A percentile compares a stretch with the other conserved stretches of the same genome.
These are phyloP conservation scores for Claviceps sp. DNA, from an alignment of 2,329 filamentous ascomycete species.

Conservation along the genomic window DNA sequence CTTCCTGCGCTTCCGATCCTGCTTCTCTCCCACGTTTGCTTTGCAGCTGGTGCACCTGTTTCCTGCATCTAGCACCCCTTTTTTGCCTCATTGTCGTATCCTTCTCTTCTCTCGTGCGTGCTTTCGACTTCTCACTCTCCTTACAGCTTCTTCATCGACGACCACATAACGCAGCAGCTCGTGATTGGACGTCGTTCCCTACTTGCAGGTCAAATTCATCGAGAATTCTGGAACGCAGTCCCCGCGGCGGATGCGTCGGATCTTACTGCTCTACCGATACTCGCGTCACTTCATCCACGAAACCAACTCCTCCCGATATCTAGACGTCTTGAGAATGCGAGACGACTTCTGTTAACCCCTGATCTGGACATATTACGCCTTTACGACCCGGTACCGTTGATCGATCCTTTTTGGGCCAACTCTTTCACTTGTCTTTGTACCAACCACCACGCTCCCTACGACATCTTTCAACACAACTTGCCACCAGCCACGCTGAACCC, in stretches of 20 bases:
- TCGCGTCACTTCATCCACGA: neutral
- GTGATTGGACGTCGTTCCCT: neutral
- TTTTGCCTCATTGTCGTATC: neutral
- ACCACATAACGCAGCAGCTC: neutral
- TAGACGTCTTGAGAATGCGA: slow-evolving; percentile 2
- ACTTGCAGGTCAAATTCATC: neutral
- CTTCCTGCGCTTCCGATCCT: neutral
- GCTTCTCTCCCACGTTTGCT: neutral
- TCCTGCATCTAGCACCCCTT: neutral
- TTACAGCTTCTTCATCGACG: neutral
- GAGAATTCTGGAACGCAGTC: neutral
- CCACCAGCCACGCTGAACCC: neutral
- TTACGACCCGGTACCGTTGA: neutral
- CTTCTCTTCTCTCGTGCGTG: neutral
- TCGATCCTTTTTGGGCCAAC: neutral
- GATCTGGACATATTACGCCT: neutral
- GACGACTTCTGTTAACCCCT: neutral
- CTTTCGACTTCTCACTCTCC: neutral
- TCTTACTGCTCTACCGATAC: neutral
- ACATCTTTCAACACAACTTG: neutral
- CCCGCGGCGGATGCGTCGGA: neutral
- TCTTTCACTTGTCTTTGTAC: neutral
- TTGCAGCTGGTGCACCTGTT: neutral
- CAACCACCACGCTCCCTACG: neutral
- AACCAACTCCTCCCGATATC: neutral